A percentile compares a stretch with the other conserved stretches of the same genome.
phyloP scores from a whole-genome alignment of 257 asterid genomes.

The Galeopsis tetrahit region DNA sequence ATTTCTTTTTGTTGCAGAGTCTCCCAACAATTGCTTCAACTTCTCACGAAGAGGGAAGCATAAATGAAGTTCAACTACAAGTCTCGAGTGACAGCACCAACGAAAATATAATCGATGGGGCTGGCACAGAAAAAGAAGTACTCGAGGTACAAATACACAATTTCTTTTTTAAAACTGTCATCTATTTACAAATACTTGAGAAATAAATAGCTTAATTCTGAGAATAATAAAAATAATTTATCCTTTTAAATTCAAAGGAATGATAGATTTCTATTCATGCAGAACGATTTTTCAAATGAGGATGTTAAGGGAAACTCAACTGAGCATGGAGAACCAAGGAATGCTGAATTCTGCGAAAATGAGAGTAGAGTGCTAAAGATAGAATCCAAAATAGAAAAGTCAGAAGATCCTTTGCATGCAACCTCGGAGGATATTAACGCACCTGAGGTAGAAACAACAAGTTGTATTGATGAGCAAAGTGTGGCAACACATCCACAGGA shows the following conservation, averaged over 20 bases:
- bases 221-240: not conserved
- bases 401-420: conserved; percentile 30
- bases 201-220: conserved; percentile 19
- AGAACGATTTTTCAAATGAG: conserved; percentile 38
- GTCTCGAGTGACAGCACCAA: conserved; percentile 11
- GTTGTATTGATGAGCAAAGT: conserved; percentile 30
- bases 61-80: conserved; percentile 25
- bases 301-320: conserved; percentile 24
- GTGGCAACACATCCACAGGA: conserved; percentile 28
- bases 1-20: conserved; percentile 35
- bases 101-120: conserved; percentile 21
- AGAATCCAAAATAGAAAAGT: conserved; percentile 34
- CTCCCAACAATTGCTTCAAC: conserved; percentile 24
- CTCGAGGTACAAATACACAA: conserved; percentile 35
- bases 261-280: not conserved
- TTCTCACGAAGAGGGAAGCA: conserved; percentile 24
- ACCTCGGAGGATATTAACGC: conserved; percentile 27
- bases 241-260: not conserved
- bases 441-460: conserved; percentile 33
- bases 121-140: conserved; percentile 26
- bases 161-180: not conserved
- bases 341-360: conserved; percentile 21
- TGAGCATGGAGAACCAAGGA: conserved; percentile 23
- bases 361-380: conserved; percentile 24
- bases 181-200: not conserved